Evolutionary conservation across 23 red algal genomes (phyloP), one percentile per base, ranked within the genome.

Genomic region (Chondrus crispus): DNA sequence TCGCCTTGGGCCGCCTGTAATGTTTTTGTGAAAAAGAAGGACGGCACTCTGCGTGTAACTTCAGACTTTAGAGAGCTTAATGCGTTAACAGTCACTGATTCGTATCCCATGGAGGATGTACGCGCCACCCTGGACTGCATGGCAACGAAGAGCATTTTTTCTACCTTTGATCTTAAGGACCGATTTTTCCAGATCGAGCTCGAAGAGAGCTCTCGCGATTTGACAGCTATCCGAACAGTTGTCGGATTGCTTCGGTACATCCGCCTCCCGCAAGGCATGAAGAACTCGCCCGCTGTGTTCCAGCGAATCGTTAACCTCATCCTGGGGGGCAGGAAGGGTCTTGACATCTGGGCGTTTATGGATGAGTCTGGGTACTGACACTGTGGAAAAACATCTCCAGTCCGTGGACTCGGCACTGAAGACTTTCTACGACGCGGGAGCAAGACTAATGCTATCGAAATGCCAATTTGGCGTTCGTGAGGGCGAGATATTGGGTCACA

Each of bases 261-360:
- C 24, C 37, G 71, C n/a, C 7, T 42, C 24, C 71, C 28, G 14
- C 5, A 43, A 60, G 87, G 87, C 44, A 37, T 91, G 19, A 80
- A 20, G 43, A 91, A 74, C 45, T 11, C 69, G 11, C 69, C 69
- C 16, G n/a, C 14, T 13, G 44, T 74, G 13, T 58, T 89, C 26
- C 85, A 89, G 74, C 74, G 85, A 19, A 9, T 87, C 19, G 78
- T 83, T 0, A 53, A 83, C 24, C 28, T n/a, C 24, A 22, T 60
- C 28, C 46, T 63, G 32, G 46, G 48, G 11, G 0, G 57, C 19
- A n/a, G 45, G 52, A 53, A 60, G 14, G 78, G 52, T 20, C 28
- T 60, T n/a, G 12, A 2, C 12, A 47, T 60, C 24, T 24, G 24
- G 46, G 50, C 78, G 10, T 62, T 40, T 52, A 83, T 2, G 2